Evolutionary conservation across 345 rosid genomes (phyloP).

Genomic region (Euphorbia tirucalli): DNA sequence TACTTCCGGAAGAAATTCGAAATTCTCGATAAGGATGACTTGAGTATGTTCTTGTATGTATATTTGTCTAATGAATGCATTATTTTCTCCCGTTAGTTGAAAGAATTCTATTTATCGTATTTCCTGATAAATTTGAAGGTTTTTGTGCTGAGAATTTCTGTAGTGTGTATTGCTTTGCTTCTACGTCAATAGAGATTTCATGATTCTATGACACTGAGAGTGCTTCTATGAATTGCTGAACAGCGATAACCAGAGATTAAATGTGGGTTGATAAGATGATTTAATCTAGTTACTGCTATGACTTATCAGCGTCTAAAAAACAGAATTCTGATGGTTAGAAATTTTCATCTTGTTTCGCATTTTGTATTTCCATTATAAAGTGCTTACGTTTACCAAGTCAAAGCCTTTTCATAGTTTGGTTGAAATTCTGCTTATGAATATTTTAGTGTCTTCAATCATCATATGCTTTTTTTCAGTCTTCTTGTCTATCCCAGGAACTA

Average conservation of each 20-base stretch:
- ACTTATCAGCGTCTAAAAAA: neutral
- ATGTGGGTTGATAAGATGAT: neutral
- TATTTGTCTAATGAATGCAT: neutral
- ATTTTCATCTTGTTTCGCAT: neutral
- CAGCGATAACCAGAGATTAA: neutral
- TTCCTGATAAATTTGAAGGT: neutral
- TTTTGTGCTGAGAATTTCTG: neutral
- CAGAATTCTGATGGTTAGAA: neutral
- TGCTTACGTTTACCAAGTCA: neutral
- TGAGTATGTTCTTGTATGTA: constrained; percentile 42
- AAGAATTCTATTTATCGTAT: neutral
- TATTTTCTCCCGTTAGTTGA: neutral
- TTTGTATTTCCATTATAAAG: neutral
- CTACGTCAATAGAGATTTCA: neutral
- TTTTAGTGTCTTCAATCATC: neutral
- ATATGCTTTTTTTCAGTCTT: neutral
- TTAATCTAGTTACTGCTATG: neutral
- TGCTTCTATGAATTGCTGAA: no score
- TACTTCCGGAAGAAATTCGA: constrained; percentile 83
- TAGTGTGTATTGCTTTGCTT: no score
- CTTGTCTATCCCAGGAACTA: neutral
- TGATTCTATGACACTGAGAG: no score
- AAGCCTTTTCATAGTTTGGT: neutral
- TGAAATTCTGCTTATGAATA: neutral
- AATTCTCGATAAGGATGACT: constrained; percentile 75